Conservation (phyloP, 495 filamentous ascomycete species). For the Penicillium bialowiezense region DNA sequence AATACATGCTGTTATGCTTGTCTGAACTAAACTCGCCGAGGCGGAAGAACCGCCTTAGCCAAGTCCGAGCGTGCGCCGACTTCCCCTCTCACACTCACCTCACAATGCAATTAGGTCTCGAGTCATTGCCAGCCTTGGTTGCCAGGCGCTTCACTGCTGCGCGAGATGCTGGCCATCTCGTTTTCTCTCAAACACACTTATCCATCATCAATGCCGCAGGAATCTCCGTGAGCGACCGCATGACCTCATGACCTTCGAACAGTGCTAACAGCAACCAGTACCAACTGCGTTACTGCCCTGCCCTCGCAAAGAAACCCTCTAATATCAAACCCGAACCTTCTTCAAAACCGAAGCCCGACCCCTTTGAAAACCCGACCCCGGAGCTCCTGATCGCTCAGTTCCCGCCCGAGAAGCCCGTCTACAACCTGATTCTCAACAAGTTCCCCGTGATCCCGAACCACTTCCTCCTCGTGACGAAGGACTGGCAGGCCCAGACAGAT, state of each 20-base stretch:
- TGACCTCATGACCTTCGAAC: slow-evolving; percentile 1
- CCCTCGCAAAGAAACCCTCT: slow-evolving; percentile 69
- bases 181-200: slow-evolving; percentile 60
- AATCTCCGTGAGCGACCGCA: slow-evolving; percentile 46
- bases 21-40: too few species aligned
- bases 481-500: slow-evolving; percentile 65
- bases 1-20: too few species aligned
- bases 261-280: slow-evolving; percentile 58
- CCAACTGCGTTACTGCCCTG: slow-evolving; percentile 76
- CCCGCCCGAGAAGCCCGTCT: slow-evolving; percentile 46
- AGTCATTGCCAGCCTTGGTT: slow-evolving; percentile 53
- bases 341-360: slow-evolving; percentile 55
- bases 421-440: slow-evolving; percentile 76
- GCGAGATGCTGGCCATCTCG: slow-evolving; percentile 49
- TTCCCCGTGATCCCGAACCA: slow-evolving; percentile 77
- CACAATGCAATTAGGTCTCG: slow-evolving; percentile 42
- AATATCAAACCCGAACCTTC: slow-evolving; percentile 36
- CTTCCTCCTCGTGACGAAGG: slow-evolving; percentile 71
- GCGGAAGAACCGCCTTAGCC: too few species aligned
- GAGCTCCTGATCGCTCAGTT: slow-evolving; percentile 62
- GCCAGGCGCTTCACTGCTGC: slow-evolving; percentile 51
- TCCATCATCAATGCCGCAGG: slow-evolving; percentile 50
- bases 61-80: too few species aligned
- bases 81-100: neutral
- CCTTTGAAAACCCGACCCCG: slow-evolving; percentile 65